Conservation (phyloP, 768 basidiomycete species). For the Cystobasidium ongulense region DNA sequence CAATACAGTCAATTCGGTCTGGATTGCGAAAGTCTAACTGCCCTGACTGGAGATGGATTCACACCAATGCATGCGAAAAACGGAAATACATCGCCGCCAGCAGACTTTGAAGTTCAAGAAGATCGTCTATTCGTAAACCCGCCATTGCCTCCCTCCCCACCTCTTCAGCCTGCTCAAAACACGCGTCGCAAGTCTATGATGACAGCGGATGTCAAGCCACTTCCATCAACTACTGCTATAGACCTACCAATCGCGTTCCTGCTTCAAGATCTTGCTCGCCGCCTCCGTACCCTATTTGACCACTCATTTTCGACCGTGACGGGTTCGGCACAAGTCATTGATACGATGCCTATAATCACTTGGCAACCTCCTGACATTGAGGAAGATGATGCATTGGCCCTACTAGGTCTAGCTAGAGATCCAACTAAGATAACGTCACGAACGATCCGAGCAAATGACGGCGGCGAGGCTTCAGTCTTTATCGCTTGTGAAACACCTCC, state of each 20-base stretch:
- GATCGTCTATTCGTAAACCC: neutral
- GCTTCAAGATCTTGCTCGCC: neutral
- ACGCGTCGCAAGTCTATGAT: constrained; percentile 15
- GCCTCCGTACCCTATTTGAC: neutral
- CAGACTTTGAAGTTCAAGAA: neutral
- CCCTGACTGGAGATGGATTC: no score
- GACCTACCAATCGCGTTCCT: constrained; percentile 1
- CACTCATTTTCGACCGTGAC: neutral
- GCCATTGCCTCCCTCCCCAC: neutral
- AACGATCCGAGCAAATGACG: neutral
- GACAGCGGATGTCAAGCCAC: neutral
- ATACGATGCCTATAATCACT: neutral
- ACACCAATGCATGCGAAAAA: no score
- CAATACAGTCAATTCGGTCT: neutral
- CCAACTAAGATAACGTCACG: constrained; percentile 28
- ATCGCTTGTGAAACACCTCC: constrained; percentile 26
- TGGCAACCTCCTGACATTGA: constrained; percentile 13
- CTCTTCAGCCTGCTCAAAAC: neutral
- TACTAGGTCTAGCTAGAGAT: constrained; percentile 24
- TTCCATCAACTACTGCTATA: neutral
- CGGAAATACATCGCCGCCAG: no score
- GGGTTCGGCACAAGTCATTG: neutral
- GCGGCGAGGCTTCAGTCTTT: neutral
- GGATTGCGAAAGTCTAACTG: neutral
- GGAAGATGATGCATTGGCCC: constrained; percentile 22